These are phyloP conservation scores for Phytophthora boehmeriae DNA, from an alignment of 352 stramenopile species.

Conservation along the genomic window DNA sequence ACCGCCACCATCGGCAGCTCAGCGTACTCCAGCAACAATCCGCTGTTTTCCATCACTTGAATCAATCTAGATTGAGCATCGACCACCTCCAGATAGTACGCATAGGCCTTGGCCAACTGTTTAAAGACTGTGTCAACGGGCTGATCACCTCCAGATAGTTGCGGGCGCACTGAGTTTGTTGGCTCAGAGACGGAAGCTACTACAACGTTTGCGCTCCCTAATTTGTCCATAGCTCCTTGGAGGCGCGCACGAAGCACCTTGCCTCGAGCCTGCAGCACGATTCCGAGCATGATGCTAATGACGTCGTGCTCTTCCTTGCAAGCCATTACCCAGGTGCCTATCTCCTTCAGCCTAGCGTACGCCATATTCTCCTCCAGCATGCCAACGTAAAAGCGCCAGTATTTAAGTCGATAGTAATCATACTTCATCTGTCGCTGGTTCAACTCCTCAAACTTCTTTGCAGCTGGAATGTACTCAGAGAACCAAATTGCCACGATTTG, in stretches of 20 bases:
- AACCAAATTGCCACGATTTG: conserved; percentile 80
- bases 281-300: conserved; percentile 75
- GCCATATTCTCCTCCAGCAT: conserved; percentile 57
- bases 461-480: conserved; percentile 65
- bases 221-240: conserved; percentile 17
- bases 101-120: conserved; percentile 65
- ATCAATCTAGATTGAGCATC: conserved; percentile 43
- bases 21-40: conserved; percentile 43
- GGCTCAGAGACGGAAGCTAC: background rate
- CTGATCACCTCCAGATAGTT: conserved; percentile 4
- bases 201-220: background rate
- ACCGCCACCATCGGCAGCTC: conserved; percentile 50
- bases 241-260: conserved; percentile 45
- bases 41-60: conserved; percentile 27
- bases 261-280: conserved; percentile 51
- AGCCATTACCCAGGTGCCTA: conserved; percentile 68
- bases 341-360: conserved; percentile 70
- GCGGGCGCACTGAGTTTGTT: conserved; percentile 2
- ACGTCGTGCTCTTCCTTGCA: conserved; percentile 87
- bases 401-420: conserved; percentile 77
- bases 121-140: conserved; percentile 39
- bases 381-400: conserved; percentile 68
- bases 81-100: conserved; percentile 60
- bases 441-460: conserved; percentile 83
- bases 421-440: conserved; percentile 88